Base-by-base conservation (phyloP, 2,329 filamentous ascomycete genomes). In the Hypoxylon sp. region DNA sequence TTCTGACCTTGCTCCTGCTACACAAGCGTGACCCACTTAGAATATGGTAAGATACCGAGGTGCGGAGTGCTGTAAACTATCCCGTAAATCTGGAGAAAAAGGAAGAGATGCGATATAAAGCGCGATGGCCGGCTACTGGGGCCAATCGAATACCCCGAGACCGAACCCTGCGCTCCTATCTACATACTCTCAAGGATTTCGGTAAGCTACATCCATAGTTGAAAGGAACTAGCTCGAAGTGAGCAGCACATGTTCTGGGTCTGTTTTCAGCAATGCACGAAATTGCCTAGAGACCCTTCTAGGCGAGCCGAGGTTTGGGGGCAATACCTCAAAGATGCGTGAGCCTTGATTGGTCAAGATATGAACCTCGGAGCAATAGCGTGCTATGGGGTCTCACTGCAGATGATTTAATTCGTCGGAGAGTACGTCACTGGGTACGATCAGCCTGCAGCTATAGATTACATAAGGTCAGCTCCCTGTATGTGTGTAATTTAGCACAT, bases 341-440 rank as follows among this genome's bases (percentile, higher is more conserved):
- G 25, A 8, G 9, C n/a, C 43, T 29, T 64, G 32, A 68, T 68
- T 68, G 57, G 65, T 8, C 7, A 23, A 2, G 19, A 19, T 2
- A 23, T 59, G 34, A 52, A 64, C 67, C 67, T 67, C 63, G 67
- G 67, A 58, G 63, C 50, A 54, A 60, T 63, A 63, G 59, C 12
- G 53, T 39, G 23, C 11, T 34, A 48, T 27, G 47, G 34, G 23
- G 14, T 47, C 37, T 25, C 16, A 50, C 45, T 11, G 8, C 9
- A 12, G 16, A n/a, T 2, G 23, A 39, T 55, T 25, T 37, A 14
- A 65, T 57, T 65, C 51, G 56, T 32, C 19, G 1, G 19, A 9
- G 29, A 12, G 27, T 46, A 46, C 53, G 53, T 56, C 53, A 56
- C 41, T 47, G n/a, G 37, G 6, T 41, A 37, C 37, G 7, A 12